Percentiles rank a stretch among this genome's conserved stretches.
Evolutionary conservation across 768 basidiomycete genomes (phyloP).

Genomic region (Panaeolus papilionaceus): DNA sequence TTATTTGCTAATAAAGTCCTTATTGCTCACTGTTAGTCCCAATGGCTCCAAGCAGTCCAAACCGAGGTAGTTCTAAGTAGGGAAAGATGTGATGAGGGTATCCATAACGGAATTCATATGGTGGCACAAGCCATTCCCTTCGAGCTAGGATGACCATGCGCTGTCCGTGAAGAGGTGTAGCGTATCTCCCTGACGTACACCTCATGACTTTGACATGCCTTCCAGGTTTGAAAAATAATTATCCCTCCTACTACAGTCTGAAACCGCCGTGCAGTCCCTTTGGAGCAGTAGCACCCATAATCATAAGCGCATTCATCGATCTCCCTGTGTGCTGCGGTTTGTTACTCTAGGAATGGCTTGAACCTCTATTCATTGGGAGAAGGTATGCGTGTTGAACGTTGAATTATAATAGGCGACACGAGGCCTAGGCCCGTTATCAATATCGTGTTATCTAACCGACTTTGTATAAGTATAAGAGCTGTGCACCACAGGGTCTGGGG

Average conservation of each 20-base stretch:
- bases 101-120: not conserved
- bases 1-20: not conserved
- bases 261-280: not conserved
- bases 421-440: not conserved
- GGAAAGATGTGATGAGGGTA: not conserved
- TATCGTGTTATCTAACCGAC: not conserved
- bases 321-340: not conserved
- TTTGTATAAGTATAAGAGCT: not conserved
- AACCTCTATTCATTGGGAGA: not conserved
- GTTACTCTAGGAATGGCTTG: not conserved
- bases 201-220: not conserved
- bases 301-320: not conserved
- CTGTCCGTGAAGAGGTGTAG: not conserved
- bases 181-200: not conserved
- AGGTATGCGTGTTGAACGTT: too few relatives aligned
- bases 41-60: not conserved
- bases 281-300: not conserved
- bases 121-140: not conserved
- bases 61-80: not conserved
- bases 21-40: not conserved
- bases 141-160: not conserved
- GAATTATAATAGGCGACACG: not conserved
- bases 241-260: not conserved
- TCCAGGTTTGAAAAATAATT: not conserved
- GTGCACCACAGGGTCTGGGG: not conserved